Evolutionary conservation across 768 basidiomycete genomes (phyloP).

Genomic region (Lactarius evosmus): DNA sequence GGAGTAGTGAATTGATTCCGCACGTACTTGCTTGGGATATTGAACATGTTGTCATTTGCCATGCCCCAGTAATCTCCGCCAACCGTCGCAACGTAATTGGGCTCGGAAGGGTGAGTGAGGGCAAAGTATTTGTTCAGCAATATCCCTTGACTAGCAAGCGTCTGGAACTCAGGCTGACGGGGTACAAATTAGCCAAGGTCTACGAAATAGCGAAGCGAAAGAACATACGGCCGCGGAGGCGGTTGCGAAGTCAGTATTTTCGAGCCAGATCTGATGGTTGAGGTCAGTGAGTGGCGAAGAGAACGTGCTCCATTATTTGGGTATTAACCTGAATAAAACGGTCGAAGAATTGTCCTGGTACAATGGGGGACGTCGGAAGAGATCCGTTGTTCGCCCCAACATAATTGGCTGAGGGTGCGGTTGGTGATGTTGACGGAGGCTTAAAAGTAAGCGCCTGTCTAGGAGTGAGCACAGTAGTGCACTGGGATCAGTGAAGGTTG

Average conservation of each 20-base stretch:
- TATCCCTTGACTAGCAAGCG: conserved; percentile 9
- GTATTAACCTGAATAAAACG: conserved; percentile 13
- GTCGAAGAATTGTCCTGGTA: conserved; percentile 8
- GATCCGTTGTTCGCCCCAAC: conserved; percentile 15
- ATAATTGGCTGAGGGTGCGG: conserved; percentile 6
- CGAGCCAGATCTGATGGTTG: conserved; percentile 11
- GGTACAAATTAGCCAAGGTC: not conserved
- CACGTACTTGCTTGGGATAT: conserved; percentile 14
- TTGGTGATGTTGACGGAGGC: conserved; percentile 10
- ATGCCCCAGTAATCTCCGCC: conserved; percentile 16
- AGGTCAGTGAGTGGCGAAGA: not conserved
- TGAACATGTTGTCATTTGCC: conserved; percentile 6
- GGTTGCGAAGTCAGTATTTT: conserved; percentile 13
- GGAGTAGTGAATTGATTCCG: not conserved
- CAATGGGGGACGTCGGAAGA: not conserved
- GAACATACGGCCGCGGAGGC: conserved; percentile 2
- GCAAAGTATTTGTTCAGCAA: conserved; percentile 11
- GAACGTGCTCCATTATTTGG: not conserved
- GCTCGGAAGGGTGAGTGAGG: conserved; percentile 16
- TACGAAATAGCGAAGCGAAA: not conserved
- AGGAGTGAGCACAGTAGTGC: not conserved
- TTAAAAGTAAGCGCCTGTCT: conserved; percentile 1
- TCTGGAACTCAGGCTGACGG: conserved; percentile 2
- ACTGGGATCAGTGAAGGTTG: too few species aligned
- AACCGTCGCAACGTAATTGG: conserved; percentile 15